Percentiles rank a stretch among this genome's conserved stretches.
These are phyloP conservation scores for Ophiocordyceps camponoti-rufipedis DNA, from an alignment of 2,329 filamentous ascomycete species.

Conservation along the genomic window DNA sequence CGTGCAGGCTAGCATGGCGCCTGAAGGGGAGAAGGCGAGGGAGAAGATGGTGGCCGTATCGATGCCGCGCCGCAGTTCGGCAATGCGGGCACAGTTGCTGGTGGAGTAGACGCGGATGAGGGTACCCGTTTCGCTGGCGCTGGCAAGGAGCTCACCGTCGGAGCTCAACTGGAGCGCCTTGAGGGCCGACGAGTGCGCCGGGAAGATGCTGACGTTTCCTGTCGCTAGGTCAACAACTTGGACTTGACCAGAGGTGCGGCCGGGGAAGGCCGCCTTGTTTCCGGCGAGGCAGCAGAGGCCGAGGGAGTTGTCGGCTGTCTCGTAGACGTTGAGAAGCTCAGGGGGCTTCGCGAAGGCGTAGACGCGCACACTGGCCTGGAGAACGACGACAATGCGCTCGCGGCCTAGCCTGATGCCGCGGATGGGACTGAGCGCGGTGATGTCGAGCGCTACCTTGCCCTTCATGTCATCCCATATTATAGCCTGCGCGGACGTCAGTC, in stretches of 20 bases:
- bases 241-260: conserved; percentile 73
- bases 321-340: conserved; percentile 53
- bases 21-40: conserved; percentile 70
- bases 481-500: conserved; percentile 26
- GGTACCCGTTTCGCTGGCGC: conserved; percentile 81
- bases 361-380: conserved; percentile 66
- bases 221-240: conserved; percentile 67
- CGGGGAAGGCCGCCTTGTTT: conserved; percentile 64
- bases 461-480: conserved; percentile 86
- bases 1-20: conserved; percentile 68
- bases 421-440: conserved; percentile 67
- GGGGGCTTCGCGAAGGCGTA: conserved; percentile 63
- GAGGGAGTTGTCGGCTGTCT: conserved; percentile 69
- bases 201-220: conserved; percentile 80
- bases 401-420: conserved; percentile 62
- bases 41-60: conserved; percentile 80
- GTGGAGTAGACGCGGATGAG: conserved; percentile 75
- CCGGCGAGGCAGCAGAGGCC: conserved; percentile 65
- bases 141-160: conserved; percentile 69
- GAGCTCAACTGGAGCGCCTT: conserved; percentile 63
- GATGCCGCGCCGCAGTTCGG: conserved; percentile 73
- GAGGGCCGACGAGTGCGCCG: conserved; percentile 66
- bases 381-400: conserved; percentile 59
- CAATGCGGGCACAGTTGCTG: conserved; percentile 58
- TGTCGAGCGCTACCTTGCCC: conserved; percentile 51